Evolutionary conservation across 2,329 filamentous ascomycete species (phyloP), one percentile per base, ranked within the genome.

Genomic region (Trichoderma atroviride): DNA sequence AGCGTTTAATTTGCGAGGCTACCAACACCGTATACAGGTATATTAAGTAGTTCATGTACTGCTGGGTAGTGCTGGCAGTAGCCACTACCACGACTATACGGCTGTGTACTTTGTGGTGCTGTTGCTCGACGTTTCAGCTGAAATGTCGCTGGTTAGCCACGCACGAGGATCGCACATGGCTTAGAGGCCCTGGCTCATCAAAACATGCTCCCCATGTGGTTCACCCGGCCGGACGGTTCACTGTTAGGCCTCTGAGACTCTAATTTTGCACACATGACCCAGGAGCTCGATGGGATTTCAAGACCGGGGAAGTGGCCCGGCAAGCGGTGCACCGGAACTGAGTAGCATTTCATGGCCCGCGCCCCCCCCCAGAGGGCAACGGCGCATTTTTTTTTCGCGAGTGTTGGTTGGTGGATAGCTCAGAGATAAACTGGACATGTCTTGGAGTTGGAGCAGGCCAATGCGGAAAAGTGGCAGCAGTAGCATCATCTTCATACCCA

Each of bases 141-240:
- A 33, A 37, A n/a, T 24, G 37, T 22, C 37, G 56, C 53, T 50
- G 53, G 64, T 47, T 57, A 22, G 47, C 55, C 40, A 43, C 40
- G 56, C 64, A 69, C 65, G 69, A 70, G 69, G 58, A 47, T 62
- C 53, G 37, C 65, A 69, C 64, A 66, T 69, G 40, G 61, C 58
- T 47, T 57, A 55, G n/a, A 50, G 55, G 64, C 65, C 59, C 64
- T 69, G 40, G 65, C 9, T 52, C 64, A 58, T 33, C 53, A 55
- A 19, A 64, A 24, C 62, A 67, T 53, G 59, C 29, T 58, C 60
- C 62, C 70, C 68, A 66, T 69, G 69, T 60, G 56, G 33, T 58
- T 60, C 70, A 74, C 73, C 75, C 75, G 72, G 74, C 73, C 72
- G 74, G 71, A 35, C 71, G 75, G 75, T 75, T 74, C 72, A 74